Evolutionary conservation across 2,329 filamentous ascomycete species (phyloP), one percentile per base, ranked within the genome.

Genomic region (Claviceps lovelessii): DNA sequence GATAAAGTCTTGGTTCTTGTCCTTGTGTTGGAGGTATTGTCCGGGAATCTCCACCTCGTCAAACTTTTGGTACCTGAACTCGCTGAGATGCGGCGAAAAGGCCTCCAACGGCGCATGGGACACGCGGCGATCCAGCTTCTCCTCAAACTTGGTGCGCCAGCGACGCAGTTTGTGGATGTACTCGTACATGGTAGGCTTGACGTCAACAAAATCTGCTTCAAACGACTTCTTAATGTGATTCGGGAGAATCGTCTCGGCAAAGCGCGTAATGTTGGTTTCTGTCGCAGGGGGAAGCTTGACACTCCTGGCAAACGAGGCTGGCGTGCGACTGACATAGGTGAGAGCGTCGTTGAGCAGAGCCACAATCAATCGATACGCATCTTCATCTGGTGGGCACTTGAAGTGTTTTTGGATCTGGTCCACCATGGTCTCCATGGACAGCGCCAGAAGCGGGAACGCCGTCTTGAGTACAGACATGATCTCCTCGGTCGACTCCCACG

Each of bases 391-490:
- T 15, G 91, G 91, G 64, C 93, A 97, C 72, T 98, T 98, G 80
- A 98, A 98, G 71, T 97, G 86, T 76, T 97, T 97, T 69, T 93
- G 87, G 56, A 98, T 95, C 70, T 97, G 91, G 66, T 98, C 93
- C 35, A 97, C 90, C 90, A 97, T 98, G 0, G 91, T 95, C 73
- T 99, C 93, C 93, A 99, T 97, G 0, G 91, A 96, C 47, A 97
- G 75, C 10, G 94, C 93, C 62, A 99, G 79, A 19, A 99, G 78
- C 29, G 93, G 93, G 76, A 97, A 98, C 0, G 91, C 90, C 7
- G 93, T 97, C 76, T 98, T 97, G 54, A 98, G 82, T 35, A 90
- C 87, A 39, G 90, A 87, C 78, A 95, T 90, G 57, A 98, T 89
- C 67, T 97, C 90, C 62, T 98, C 93, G 0, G 90, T 91, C 62